Evolutionary conservation across 2,329 filamentous ascomycete genomes (phyloP).

Genomic region (Aureobasidium sp.): DNA sequence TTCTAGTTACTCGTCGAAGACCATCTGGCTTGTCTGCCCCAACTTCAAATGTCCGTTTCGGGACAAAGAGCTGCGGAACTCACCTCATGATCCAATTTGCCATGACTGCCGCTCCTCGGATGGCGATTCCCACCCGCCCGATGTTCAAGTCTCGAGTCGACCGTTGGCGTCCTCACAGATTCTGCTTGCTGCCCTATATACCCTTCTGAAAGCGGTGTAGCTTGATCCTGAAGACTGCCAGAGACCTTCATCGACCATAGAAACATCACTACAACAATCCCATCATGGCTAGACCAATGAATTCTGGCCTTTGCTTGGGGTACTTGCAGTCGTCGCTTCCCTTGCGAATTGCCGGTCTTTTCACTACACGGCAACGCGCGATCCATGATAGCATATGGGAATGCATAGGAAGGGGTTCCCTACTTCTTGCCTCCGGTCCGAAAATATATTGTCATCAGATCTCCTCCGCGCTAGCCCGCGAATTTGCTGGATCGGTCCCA

Average conservation of each 20-base stretch:
- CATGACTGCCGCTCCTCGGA: not conserved
- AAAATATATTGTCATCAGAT: not conserved
- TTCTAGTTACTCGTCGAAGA: not conserved
- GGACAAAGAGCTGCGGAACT: not conserved
- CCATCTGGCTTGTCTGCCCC: conserved; percentile 13
- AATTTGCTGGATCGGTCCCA: not conserved
- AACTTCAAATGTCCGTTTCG: conserved; percentile 11
- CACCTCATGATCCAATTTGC: too few relatives aligned
- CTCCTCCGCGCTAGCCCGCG: not conserved
- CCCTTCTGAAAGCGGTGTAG: conserved; percentile 1
- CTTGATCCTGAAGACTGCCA: not conserved
- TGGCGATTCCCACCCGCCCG: not conserved
- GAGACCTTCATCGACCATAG: not conserved
- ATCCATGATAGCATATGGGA: not conserved
- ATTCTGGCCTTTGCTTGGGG: not conserved
- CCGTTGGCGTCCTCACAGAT: conserved; percentile 6
- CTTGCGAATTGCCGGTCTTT: not conserved
- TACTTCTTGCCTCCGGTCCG: not conserved
- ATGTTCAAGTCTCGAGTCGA: not conserved
- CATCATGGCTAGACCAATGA: not conserved
- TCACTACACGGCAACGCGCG: not conserved
- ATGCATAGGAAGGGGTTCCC: not conserved
- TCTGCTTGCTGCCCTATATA: conserved; percentile 11
- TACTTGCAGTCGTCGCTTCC: not conserved
- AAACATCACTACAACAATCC: not conserved